Conservation (phyloP, 164 flowering plant genomes). For the Tinospora cordifolia region DNA sequence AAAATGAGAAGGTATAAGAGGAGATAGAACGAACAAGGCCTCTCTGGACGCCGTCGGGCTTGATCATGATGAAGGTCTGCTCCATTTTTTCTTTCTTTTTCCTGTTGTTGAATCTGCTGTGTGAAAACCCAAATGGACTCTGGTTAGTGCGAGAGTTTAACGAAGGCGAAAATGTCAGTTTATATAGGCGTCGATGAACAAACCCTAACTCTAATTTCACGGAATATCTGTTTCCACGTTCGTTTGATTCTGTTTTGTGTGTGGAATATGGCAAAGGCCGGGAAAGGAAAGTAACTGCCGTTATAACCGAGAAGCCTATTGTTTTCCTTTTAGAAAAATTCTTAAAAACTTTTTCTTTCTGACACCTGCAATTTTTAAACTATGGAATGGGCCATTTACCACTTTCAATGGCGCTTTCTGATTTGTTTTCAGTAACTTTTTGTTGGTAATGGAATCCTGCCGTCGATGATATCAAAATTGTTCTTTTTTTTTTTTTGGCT, state of each 20-base stretch:
- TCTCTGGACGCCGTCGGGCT: conserved; percentile 78
- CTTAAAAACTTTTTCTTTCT: too few relatives aligned
- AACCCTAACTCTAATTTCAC: neutral
- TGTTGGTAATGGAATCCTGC: too few relatives aligned
- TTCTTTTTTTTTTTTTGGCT: too few relatives aligned
- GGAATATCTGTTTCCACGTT: neutral
- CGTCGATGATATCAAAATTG: too few relatives aligned
- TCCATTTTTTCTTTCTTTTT: conserved; percentile 31
- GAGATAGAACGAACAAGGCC: conserved; percentile 37
- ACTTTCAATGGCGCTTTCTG: too few relatives aligned
- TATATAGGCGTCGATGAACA: neutral
- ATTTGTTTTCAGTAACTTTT: too few relatives aligned
- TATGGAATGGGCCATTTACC: too few relatives aligned
- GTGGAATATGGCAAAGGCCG: neutral
- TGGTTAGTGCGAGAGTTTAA: neutral
- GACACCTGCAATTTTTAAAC: too few relatives aligned
- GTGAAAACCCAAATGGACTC: neutral
- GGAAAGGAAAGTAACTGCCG: neutral
- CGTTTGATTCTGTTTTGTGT: neutral
- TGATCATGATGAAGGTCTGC: conserved; percentile 72
- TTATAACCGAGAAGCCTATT: neutral
- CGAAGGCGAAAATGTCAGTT: neutral
- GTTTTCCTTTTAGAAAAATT: too few relatives aligned
- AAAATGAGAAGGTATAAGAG: neutral
- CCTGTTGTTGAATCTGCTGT: neutral